A percentile compares a stretch with the other conserved stretches of the same genome.
Evolutionary conservation across 1,284 basidiomycete genomes (phyloP).

Genomic region (Pseudozyma thailandica): DNA sequence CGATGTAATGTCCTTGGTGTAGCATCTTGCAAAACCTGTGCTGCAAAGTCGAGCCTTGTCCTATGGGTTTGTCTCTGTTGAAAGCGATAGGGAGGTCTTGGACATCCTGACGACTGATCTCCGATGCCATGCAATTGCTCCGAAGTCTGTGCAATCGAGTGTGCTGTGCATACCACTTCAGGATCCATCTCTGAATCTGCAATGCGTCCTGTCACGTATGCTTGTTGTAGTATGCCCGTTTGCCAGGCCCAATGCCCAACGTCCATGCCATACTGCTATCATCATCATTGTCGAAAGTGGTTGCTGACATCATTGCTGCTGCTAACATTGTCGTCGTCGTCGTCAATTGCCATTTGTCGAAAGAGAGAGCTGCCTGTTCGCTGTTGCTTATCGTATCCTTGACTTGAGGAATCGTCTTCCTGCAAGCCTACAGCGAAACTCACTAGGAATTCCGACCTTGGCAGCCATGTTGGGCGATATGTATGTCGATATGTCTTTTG

Average conservation of each 20-base stretch:
- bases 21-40: no score
- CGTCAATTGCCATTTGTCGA: slow-evolving; percentile 11
- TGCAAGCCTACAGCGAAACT: slow-evolving; percentile 38
- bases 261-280: background rate
- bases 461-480: slow-evolving; percentile 57
- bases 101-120: no score
- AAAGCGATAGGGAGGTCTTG: no score
- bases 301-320: background rate
- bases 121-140: no score
- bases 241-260: background rate
- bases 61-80: no score
- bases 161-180: no score
- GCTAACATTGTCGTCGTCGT: slow-evolving; percentile 4
- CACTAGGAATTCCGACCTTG: slow-evolving; percentile 64
- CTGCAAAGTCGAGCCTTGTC: no score
- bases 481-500: slow-evolving; percentile 45
- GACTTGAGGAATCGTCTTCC: slow-evolving; percentile 16
- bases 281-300: slow-evolving; percentile 5
- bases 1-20: background rate
- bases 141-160: no score
- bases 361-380: background rate
- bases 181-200: background rate
- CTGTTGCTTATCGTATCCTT: slow-evolving; percentile 5
- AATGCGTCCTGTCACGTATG: background rate
- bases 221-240: background rate